Percentiles rank a stretch among this genome's conserved stretches.
phyloP scores from a whole-genome alignment of 2,329 filamentous ascomycete species.

The Orbilia blumenaviensis region DNA sequence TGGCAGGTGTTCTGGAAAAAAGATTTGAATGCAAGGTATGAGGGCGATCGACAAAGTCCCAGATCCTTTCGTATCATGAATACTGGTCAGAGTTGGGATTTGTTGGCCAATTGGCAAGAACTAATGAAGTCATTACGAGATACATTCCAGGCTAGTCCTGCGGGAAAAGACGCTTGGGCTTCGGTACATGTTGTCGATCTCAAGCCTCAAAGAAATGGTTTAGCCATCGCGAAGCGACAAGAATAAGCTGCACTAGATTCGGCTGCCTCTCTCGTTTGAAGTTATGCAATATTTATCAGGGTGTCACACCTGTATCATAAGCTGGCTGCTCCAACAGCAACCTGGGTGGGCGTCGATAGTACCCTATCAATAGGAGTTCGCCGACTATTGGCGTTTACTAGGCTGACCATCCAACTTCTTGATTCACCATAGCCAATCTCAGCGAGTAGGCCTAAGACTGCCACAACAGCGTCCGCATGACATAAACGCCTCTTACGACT shows the following conservation, averaged over 20 bases:
- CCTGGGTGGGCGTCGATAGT: slow-evolving; percentile 3
- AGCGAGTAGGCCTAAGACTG: slow-evolving; percentile 6
- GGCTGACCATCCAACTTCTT: slow-evolving; percentile 43
- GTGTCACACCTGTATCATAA: slow-evolving; percentile 52
- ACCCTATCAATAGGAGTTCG: slow-evolving; percentile 40
- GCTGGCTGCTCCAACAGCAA: slow-evolving; percentile 25
- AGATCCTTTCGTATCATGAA: slow-evolving; percentile 17
- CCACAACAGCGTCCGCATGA: not conserved
- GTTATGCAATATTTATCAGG: slow-evolving; percentile 51
- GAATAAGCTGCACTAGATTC: slow-evolving; percentile 31
- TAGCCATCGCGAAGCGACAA: slow-evolving; percentile 19
- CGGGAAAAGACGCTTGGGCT: slow-evolving; percentile 29
- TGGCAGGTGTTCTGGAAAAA: slow-evolving; percentile 51
- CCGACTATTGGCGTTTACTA: slow-evolving; percentile 36
- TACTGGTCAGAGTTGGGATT: not conserved
- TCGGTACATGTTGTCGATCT: slow-evolving; percentile 25
- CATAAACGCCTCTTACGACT: not conserved
- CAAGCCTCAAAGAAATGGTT: slow-evolving; percentile 2
- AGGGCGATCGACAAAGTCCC: slow-evolving; percentile 23
- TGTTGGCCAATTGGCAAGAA: slow-evolving; percentile 14
- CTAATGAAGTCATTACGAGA: slow-evolving; percentile 43
- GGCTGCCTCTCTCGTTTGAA: slow-evolving; percentile 49
- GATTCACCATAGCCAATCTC: slow-evolving; percentile 32
- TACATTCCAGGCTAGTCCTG: slow-evolving; percentile 4
- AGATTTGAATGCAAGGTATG: slow-evolving; percentile 22